Base-by-base conservation (phyloP, 768 basidiomycete species). In the Pleurotus tuber-regium region DNA sequence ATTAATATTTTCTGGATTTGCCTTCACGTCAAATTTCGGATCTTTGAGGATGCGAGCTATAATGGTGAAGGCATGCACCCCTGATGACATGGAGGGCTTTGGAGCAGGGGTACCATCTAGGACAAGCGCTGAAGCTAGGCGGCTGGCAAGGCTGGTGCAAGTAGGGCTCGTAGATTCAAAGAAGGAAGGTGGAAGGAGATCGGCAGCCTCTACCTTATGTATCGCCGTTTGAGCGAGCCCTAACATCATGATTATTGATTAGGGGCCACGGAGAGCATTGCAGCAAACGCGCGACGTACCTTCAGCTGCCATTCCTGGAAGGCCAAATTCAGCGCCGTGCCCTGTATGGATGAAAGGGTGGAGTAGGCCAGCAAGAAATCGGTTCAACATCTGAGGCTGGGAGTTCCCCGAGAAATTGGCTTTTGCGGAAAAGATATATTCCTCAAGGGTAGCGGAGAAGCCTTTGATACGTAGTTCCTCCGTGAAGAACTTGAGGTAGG, bases 321-420 rank as follows among this genome's bases (percentile, higher is more conserved):
- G 57, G 10, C 73, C 69, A 54, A 84, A 85, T 61, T 86, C 85
- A 2, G 77, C 59, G 0, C 83, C 84, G 58, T 79, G 80, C 21
- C 79, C 82, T 2, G 65, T 59, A 50, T 85, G 82, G 30, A 86
- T 86, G 36, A 84, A 59, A 0, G 85, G 83, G 53, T 86, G 84
- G 4, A 86, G 18, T 2, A 83, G 57, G 1, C 78, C 77, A 0
- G 67, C 75, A 8, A 80, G 21, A 59, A 82, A 74, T 10, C 84
- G 72, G 39, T 63, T 63, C 38, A 71, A 51, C 67, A 69, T 67
- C 38, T 59, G 54, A 1, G 80, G 80, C 21, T 77, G 72, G 40
- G 67, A 62, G 4, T 66, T 64, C 8, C 58, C 65, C 9, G 65
- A 70, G 36, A 74, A 66, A 51, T 86, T 87, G 44, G 70, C 76